Evolutionary conservation across 192 early-diverging fungal species (phyloP).

Genomic region (Kappamyces sp.): DNA sequence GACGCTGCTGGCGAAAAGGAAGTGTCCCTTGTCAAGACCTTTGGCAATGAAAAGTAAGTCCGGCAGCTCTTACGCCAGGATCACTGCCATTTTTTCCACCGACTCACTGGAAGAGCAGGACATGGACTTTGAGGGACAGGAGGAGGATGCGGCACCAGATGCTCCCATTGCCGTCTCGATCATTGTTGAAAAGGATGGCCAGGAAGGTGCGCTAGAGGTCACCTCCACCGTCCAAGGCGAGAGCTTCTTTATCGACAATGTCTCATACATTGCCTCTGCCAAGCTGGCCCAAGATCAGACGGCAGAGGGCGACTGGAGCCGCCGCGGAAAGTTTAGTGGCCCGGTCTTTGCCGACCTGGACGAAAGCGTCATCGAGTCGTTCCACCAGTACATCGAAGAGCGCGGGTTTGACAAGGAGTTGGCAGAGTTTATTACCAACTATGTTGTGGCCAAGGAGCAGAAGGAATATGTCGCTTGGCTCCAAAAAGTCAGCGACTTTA

Average conservation of each 20-base stretch:
- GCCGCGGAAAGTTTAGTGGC: conserved; percentile 79
- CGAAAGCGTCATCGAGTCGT: conserved; percentile 54
- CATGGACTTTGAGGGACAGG: conserved; percentile 54
- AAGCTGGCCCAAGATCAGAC: conserved; percentile 56
- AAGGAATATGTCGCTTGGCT: conserved; percentile 88
- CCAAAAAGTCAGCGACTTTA: conserved; percentile 69
- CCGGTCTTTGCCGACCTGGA: conserved; percentile 89
- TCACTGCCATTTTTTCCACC: conserved; percentile 81
- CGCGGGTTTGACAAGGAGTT: conserved; percentile 79
- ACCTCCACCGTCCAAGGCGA: conserved; percentile 77
- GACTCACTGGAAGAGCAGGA: conserved; percentile 72
- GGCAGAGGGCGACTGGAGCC: conserved; percentile 83
- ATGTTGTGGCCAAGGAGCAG: conserved; percentile 94
- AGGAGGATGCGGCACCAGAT: conserved; percentile 48
- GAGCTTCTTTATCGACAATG: conserved; percentile 77
- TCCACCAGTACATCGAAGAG: conserved; percentile 67
- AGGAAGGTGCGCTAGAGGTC: conserved; percentile 76
- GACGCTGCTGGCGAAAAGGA: conserved; percentile 72
- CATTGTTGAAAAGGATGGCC: conserved; percentile 66
- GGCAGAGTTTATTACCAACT: conserved; percentile 79
- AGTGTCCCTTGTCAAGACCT: conserved; percentile 73
- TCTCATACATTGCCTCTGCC: conserved; percentile 61
- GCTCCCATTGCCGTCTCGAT: conserved; percentile 76
- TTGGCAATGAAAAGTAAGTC: conserved; percentile 82
- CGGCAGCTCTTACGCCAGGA: conserved; percentile 32